Percentiles rank a stretch among this genome's conserved stretches.
Evolutionary conservation across 352 stramenopile genomes (phyloP).

Genomic region (Aphanomyces invadans): DNA sequence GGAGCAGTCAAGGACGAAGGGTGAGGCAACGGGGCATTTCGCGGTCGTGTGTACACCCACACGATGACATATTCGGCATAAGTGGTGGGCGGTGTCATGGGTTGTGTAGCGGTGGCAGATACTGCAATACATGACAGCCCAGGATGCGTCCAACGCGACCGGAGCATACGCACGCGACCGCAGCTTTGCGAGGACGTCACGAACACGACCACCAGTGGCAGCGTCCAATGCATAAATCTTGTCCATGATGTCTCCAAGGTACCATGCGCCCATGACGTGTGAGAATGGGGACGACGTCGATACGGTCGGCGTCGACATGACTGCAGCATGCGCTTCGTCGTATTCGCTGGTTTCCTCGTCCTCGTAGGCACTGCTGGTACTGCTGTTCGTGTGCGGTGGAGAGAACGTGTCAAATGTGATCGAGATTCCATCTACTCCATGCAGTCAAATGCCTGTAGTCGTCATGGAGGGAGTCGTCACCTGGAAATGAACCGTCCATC

Average conservation of each 20-base stretch:
- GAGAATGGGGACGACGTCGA: background rate
- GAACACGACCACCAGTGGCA: conserved; percentile 65
- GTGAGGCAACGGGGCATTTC: background rate
- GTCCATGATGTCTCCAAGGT: conserved; percentile 45
- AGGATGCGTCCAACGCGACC: conserved; percentile 29
- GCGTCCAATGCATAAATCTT: conserved; percentile 37
- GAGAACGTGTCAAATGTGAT: conserved; percentile 9
- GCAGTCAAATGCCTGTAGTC: background rate
- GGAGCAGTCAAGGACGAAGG: background rate
- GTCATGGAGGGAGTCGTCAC: background rate
- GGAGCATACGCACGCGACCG: conserved; percentile 33
- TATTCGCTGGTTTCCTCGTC: background rate
- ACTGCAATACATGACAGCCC: background rate
- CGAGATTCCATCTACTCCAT: background rate
- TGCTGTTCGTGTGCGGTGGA: background rate
- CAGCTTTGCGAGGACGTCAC: conserved; percentile 63
- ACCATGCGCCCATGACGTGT: background rate
- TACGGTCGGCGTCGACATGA: no score
- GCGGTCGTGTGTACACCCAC: conserved; percentile 4
- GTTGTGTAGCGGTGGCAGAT: conserved; percentile 9
- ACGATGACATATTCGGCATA: conserved; percentile 17
- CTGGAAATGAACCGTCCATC: no score
- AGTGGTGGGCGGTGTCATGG: conserved; percentile 1
- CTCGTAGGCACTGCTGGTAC: background rate
- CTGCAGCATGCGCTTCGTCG: background rate